Conservation (phyloP, 2,329 filamentous ascomycete species). For the Cordyceps militaris region DNA sequence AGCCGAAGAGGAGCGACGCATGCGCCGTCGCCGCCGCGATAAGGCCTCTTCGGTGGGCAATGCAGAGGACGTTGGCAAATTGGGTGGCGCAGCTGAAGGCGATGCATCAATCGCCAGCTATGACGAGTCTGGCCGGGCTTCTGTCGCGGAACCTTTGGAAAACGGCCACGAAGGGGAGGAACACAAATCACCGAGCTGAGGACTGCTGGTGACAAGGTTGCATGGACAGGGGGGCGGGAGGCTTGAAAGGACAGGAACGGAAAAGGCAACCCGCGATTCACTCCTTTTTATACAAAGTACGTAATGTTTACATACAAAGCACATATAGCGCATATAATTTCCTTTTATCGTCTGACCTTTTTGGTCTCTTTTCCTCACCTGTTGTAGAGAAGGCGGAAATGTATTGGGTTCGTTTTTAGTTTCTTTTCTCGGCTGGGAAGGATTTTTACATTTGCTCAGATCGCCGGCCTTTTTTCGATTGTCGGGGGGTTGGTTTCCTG, state of each 20-base stretch:
- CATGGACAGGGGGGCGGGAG: background rate
- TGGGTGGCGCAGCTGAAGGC: conserved; percentile 18
- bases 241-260: background rate
- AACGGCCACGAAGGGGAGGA: conserved; percentile 14
- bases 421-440: background rate
- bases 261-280: background rate
- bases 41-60: conserved; percentile 40
- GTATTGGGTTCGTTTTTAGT: background rate
- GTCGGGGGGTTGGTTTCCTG: background rate
- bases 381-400: background rate
- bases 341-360: background rate
- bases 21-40: conserved; percentile 59
- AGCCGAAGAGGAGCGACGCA: conserved; percentile 69
- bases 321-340: conserved; percentile 10
- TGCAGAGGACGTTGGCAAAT: conserved; percentile 18
- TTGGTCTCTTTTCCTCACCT: background rate
- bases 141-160: background rate
- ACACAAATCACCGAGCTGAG: background rate
- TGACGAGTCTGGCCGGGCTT: conserved; percentile 5
- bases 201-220: background rate
- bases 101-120: conserved; percentile 16
- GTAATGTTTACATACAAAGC: conserved; percentile 30
- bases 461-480: too few species aligned
- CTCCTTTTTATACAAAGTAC: conserved; percentile 19
- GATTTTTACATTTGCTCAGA: background rate